Conservation (phyloP, 2,329 filamentous ascomycete species). For the Aspergillus uvarum region DNA sequence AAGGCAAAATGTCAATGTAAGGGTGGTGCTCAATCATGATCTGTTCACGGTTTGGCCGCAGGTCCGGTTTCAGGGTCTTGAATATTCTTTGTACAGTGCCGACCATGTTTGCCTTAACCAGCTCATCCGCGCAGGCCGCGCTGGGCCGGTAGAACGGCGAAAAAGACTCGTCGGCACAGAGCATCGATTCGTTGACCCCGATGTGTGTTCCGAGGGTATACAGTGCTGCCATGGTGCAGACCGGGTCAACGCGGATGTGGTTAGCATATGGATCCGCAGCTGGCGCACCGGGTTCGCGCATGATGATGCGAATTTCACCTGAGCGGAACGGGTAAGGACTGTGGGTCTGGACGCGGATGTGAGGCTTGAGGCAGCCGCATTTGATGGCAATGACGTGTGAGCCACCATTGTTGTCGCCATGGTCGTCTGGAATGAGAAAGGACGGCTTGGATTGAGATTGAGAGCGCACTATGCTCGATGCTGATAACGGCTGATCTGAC, state of each 20-base stretch:
- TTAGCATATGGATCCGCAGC: slow-evolving; percentile 27
- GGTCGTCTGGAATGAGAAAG: slow-evolving; percentile 5
- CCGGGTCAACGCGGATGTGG: slow-evolving; percentile 26
- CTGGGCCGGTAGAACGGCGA: slow-evolving; percentile 29
- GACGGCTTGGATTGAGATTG: slow-evolving; percentile 8
- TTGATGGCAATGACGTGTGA: slow-evolving; percentile 13
- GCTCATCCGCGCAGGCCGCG: background rate
- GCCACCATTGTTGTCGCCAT: background rate
- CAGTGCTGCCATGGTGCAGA: slow-evolving; percentile 28
- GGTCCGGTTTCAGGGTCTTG: slow-evolving; percentile 21
- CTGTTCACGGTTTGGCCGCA: slow-evolving; percentile 21
- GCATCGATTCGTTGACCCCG: slow-evolving; percentile 23
- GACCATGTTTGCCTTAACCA: slow-evolving; percentile 12
- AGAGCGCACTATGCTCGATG: background rate
- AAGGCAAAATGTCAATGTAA: slow-evolving; percentile 22
- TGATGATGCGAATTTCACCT: slow-evolving; percentile 14
- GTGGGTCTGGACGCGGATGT: slow-evolving; percentile 14
- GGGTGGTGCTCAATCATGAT: slow-evolving; percentile 22
- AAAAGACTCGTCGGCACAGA: slow-evolving; percentile 25
- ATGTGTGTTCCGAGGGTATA: slow-evolving; percentile 21
- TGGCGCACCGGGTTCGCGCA: slow-evolving; percentile 10
- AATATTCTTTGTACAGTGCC: slow-evolving; percentile 15
- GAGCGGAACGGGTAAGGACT: background rate
- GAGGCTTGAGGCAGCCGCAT: slow-evolving; percentile 18
- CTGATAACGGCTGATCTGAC: background rate